Base-by-base conservation (phyloP, 306 rosid genomes). In the barrel medic (Medicago truncatula) region DNA sequence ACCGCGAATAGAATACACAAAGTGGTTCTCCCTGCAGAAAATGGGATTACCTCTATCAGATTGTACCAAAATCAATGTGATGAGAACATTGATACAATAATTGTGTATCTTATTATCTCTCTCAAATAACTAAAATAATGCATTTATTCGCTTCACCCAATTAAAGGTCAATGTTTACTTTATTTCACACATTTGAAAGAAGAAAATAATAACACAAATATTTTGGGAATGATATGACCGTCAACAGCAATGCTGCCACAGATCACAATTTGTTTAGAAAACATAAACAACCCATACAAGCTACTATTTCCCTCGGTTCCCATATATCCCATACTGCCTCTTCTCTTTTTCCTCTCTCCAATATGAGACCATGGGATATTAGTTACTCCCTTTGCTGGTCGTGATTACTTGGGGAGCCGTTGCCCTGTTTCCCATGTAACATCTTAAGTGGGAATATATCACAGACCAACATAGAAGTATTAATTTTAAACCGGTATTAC, bases 1-100 rank as follows among this genome's bases (percentile, higher is more conserved):
- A 95, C 66, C 97, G 98, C 21, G 96, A 92, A 78, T 95, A 95
- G 84, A 92, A 90, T 81, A 90, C 92, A 88, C 98, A 95, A 78
- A 92, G 68, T 72, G 97, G 97, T 72, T 95, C 93, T 79, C 91
- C 98, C 98, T 92, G 93, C 61, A 78, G 36, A 76, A 81, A 74
- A 79, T 73, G 60, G 77, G 56, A 21, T 8, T 18, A 46, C 47
- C 74, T 69, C 61, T 75, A 58, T 83, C 70, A 86, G 78, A 71
- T 71, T 28, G 81, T 44, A 80, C 47, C 28, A 65, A 52, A 59
- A 49, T 36, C 41, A 67, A 36, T 46, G 59, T 44, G 76, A 50
- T 28, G 31, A 63, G 3, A 50, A 70, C 34, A 64, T 15, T 40
- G 70, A 13, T 9, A 17, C 28, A 80, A 79, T 65, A 73, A 56